phyloP scores from a whole-genome alignment of 805 yeast species.

The Saccharomycopsis microspora region DNA sequence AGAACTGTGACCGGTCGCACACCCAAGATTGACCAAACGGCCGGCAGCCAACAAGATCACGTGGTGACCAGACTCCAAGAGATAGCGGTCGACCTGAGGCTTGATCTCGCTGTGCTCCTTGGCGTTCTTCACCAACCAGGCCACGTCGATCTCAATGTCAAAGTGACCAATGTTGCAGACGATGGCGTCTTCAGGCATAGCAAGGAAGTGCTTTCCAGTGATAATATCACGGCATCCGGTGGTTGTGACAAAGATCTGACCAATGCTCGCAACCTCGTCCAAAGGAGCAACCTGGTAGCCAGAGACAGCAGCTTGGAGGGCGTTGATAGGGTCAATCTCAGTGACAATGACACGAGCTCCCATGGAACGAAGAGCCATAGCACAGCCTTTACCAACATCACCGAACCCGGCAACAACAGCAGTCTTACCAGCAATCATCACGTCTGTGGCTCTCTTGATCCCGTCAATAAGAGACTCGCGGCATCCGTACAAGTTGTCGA shows the following conservation, averaged over 20 bases:
- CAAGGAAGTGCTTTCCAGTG: slow-evolving; percentile 73
- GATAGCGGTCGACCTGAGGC: slow-evolving; percentile 98
- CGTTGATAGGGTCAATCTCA: slow-evolving; percentile 97
- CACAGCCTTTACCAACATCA: slow-evolving; percentile 99
- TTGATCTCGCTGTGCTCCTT: slow-evolving; percentile 90
- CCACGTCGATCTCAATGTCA: slow-evolving; percentile 98
- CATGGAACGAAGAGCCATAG: slow-evolving; percentile 96
- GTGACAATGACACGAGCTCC: slow-evolving; percentile 98
- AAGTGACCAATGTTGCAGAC: slow-evolving; percentile 99
- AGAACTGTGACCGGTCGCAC: slow-evolving; percentile 99
- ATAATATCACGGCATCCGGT: slow-evolving; percentile 99
- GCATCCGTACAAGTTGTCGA: slow-evolving; percentile 99
- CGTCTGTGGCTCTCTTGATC: slow-evolving; percentile 99
- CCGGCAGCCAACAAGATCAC: slow-evolving; percentile 96
- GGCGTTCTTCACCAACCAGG: slow-evolving; percentile 95
- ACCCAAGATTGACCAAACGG: slow-evolving; percentile 97
- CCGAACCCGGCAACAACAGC: slow-evolving; percentile 99
- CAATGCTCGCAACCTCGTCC: slow-evolving; percentile 84
- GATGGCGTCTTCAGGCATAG: slow-evolving; percentile 98
- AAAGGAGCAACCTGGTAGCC: slow-evolving; percentile 96
- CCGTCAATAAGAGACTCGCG: slow-evolving; percentile 98
- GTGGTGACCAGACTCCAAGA: slow-evolving; percentile 83
- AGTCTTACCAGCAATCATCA: slow-evolving; percentile 98
- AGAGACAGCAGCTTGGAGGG: slow-evolving; percentile 97
- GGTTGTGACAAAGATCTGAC: slow-evolving; percentile 98